Evolutionary conservation across 2,329 filamentous ascomycete genomes (phyloP).

Genomic region (Microthyrium microscopicum): DNA sequence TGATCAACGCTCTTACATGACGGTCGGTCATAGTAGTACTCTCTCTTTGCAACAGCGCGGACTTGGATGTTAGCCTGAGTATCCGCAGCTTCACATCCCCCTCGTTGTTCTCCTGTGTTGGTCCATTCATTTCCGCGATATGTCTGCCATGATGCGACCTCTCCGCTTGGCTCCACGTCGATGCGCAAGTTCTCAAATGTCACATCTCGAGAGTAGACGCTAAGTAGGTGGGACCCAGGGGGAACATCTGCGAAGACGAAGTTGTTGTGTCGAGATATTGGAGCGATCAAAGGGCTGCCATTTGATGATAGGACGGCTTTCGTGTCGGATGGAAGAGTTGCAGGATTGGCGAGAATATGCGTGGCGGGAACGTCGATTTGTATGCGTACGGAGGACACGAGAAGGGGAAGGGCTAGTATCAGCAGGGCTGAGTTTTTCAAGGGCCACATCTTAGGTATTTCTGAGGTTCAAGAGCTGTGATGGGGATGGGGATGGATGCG

Average conservation of each 20-base stretch:
- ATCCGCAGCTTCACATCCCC: constrained; percentile 18
- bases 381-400: constrained; percentile 24
- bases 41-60: constrained; percentile 45
- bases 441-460: too few relatives aligned
- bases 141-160: constrained; percentile 49
- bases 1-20: constrained; percentile 45
- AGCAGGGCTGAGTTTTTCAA: too few relatives aligned
- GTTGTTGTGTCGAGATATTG: constrained; percentile 49
- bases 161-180: constrained; percentile 38
- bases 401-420: constrained; percentile 21
- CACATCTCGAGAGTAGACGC: constrained; percentile 59
- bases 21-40: constrained; percentile 59
- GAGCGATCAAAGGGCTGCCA: constrained; percentile 35
- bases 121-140: constrained; percentile 81
- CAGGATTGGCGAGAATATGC: constrained; percentile 26
- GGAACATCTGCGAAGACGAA: constrained; percentile 63
- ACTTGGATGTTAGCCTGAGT: constrained; percentile 45
- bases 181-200: constrained; percentile 66
- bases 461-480: too few relatives aligned
- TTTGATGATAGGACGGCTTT: constrained; percentile 48
- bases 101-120: constrained; percentile 55
- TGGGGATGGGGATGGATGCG: too few relatives aligned
- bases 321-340: constrained; percentile 37
- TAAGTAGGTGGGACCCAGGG: constrained; percentile 61
- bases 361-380: constrained; percentile 35